phyloP scores from a whole-genome alignment of 441 rosid species.

The Pelargonium myrrhifolium region DNA sequence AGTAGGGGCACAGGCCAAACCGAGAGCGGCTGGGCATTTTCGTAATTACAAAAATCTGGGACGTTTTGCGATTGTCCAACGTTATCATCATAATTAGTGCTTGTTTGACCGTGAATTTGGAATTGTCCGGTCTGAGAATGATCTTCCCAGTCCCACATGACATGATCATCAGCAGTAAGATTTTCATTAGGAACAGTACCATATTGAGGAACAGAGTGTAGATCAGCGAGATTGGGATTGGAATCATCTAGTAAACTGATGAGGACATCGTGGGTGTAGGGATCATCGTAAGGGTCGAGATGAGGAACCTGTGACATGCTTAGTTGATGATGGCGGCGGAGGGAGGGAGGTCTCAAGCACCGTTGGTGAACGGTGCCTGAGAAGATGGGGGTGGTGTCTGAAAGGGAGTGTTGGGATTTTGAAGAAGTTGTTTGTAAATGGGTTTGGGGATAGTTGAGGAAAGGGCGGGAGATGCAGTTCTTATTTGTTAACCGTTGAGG shows the following conservation, averaged over 20 bases:
- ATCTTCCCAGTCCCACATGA: slow-evolving; percentile 13
- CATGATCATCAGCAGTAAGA: too few relatives aligned
- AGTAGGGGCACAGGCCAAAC: slow-evolving; percentile 24
- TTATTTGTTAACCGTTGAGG: not conserved
- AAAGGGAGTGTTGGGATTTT: not conserved
- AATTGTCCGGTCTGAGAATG: slow-evolving; percentile 18
- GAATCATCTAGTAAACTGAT: slow-evolving; percentile 13
- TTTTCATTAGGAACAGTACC: too few relatives aligned
- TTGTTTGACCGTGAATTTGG: slow-evolving; percentile 10
- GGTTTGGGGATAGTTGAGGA: not conserved
- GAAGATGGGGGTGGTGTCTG: not conserved
- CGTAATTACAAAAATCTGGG: slow-evolving; percentile 3
- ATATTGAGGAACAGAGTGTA: slow-evolving; percentile 13
- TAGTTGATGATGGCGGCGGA: not conserved
- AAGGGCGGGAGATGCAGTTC: not conserved
- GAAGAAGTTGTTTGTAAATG: not conserved
- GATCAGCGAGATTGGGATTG: slow-evolving; percentile 21
- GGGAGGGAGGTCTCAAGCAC: slow-evolving; percentile 4
- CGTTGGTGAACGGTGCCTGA: not conserved
- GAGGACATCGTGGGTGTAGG: slow-evolving; percentile 22
- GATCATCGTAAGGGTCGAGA: slow-evolving; percentile 26
- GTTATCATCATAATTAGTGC: slow-evolving; percentile 7
- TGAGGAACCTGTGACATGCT: slow-evolving; percentile 19
- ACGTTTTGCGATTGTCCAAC: not conserved
- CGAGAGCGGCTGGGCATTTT: slow-evolving; percentile 13